phyloP scores from a whole-genome alignment of 2,329 filamentous ascomycete genomes.

The Trichoderma lentiforme region DNA sequence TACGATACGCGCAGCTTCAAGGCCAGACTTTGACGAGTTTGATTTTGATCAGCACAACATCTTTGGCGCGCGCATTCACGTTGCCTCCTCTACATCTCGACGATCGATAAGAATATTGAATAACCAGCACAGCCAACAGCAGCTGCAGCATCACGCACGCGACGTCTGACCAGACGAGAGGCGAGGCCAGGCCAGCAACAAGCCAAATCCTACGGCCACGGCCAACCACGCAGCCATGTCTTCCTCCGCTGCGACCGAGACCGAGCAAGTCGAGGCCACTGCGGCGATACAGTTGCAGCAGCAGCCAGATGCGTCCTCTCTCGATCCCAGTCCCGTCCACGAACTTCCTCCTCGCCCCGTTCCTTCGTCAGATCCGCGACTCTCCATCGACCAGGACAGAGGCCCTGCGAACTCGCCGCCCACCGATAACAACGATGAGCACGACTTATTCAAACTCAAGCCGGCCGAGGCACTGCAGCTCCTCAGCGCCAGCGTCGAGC shows the following conservation, averaged over 20 bases:
- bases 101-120: background rate
- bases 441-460: constrained; percentile 71
- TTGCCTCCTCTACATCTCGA: background rate
- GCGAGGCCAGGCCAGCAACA: background rate
- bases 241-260: background rate
- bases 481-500: constrained; percentile 69
- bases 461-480: constrained; percentile 74
- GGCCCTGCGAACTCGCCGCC: background rate
- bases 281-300: constrained; percentile 15
- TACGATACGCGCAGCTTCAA: background rate
- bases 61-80: background rate
- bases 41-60: background rate
- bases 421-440: constrained; percentile 28
- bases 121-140: background rate
- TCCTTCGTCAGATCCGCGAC: constrained; percentile 38
- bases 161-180: background rate
- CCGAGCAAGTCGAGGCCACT: constrained; percentile 6
- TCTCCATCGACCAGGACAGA: constrained; percentile 27
- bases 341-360: constrained; percentile 41
- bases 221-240: constrained; percentile 5
- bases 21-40: background rate
- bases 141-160: background rate
- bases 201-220: background rate
- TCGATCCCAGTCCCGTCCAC: constrained; percentile 10
- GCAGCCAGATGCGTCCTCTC: background rate